Evolutionary conservation across 2,329 filamentous ascomycete species (phyloP).

Genomic region (Colletotrichum chlorophyti): DNA sequence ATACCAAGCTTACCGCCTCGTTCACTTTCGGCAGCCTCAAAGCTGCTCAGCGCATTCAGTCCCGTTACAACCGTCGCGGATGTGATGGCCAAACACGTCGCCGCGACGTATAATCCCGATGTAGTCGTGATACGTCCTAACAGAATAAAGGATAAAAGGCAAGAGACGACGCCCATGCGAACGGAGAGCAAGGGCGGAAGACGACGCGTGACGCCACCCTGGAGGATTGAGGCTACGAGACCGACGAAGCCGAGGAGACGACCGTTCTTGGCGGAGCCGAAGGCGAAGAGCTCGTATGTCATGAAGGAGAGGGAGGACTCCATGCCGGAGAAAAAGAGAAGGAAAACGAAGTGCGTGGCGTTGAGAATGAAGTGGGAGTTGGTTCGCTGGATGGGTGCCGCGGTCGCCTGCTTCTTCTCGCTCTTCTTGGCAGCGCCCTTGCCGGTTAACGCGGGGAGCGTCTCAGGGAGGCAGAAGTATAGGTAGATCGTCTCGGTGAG

Average conservation of each 20-base stretch:
- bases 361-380: slow-evolving; percentile 88
- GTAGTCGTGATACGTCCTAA: slow-evolving; percentile 75
- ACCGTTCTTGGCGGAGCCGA: slow-evolving; percentile 81
- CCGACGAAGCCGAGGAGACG: slow-evolving; percentile 89
- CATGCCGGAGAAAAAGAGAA: slow-evolving; percentile 97
- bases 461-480: slow-evolving; percentile 86
- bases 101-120: slow-evolving; percentile 78
- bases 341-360: slow-evolving; percentile 84
- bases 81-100: slow-evolving; percentile 84
- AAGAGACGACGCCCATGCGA: slow-evolving; percentile 78
- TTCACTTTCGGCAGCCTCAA: slow-evolving; percentile 82
- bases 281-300: slow-evolving; percentile 92
- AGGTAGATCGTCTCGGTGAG: slow-evolving; percentile 88
- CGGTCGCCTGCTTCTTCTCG: slow-evolving; percentile 31
- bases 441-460: slow-evolving; percentile 67
- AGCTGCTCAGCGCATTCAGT: slow-evolving; percentile 88
- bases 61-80: slow-evolving; percentile 95
- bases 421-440: slow-evolving; percentile 24
- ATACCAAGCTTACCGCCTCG: slow-evolving; percentile 87
- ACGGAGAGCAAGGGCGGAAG: slow-evolving; percentile 83
- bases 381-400: slow-evolving; percentile 59
- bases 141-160: slow-evolving; percentile 80
- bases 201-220: slow-evolving; percentile 88
- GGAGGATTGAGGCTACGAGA: slow-evolving; percentile 87
- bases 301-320: slow-evolving; percentile 98